Evolutionary conservation across 352 stramenopile species (phyloP), one percentile per base, ranked within the genome.

Genomic region (Phytophthora chlamydospora): DNA sequence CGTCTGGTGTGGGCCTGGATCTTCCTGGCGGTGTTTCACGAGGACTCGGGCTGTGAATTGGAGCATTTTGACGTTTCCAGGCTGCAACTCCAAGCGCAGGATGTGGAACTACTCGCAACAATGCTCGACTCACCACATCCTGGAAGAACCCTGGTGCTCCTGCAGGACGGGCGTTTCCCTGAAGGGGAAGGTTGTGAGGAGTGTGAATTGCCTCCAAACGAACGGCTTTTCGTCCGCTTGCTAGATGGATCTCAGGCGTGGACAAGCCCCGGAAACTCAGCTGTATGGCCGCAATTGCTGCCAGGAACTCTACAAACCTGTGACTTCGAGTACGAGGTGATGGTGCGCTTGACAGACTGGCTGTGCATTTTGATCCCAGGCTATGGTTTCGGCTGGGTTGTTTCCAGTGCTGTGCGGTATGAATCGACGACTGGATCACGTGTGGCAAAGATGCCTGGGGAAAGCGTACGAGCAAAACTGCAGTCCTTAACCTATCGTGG

Each of bases 11-110:
- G 71, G 71, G 62, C 55, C 12, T 85, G 76, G 76, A 71, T 85
- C 43, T 76, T 68, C 14, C 55, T 77, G 29, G 73, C 61, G 16
- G 58, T 77, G 0, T 81, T 85, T 54, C 76, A 85, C 33, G 60
- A 53, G 0, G 73, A 82, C 47, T 76, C 73, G 5, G 34, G 50
- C 4, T 68, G 50, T 1, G 52, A 47, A 13, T 52, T 85, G 10
- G 32, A 59, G 14, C 58, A 73, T 31, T 52, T 76, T 21, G 58
- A 71, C 33, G 50, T 76, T 17, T 64, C 70, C 13, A 59, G 55
- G 4, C 55, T 80, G n/a, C 53, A 67, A 14, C 38, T 84, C 0
- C 43, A 48, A n/a, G 16, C 0, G 0, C 2, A 50, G 3, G 45
- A 65, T 12, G 5, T 66, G 14, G 27, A 52, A 21, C 27, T 54